Percentiles rank a stretch among this genome's conserved stretches.
Evolutionary conservation across 148 eudicot genomes (phyloP).

Genomic region (Gaultheria prostrata): DNA sequence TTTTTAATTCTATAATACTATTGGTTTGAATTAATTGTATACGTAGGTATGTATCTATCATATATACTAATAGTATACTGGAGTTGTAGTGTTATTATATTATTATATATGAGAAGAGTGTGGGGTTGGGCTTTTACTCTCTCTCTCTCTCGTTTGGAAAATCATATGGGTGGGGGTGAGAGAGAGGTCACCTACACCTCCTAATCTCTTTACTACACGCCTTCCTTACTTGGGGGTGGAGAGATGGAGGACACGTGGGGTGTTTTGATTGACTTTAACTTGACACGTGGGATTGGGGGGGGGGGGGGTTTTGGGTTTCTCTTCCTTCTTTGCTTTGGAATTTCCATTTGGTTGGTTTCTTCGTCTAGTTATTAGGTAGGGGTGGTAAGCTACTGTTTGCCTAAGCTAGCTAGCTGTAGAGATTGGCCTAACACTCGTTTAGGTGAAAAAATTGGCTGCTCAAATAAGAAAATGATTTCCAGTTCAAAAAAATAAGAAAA

Average conservation of each 20-base stretch:
- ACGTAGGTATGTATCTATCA: background rate
- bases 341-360: background rate
- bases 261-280: background rate
- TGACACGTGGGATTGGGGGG: background rate
- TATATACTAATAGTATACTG: too few relatives aligned
- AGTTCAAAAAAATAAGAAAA: background rate
- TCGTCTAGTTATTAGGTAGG: conserved; percentile 19
- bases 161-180: conserved; percentile 9
- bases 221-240: conserved; percentile 8
- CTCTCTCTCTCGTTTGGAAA: background rate
- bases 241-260: conserved; percentile 5
- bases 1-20: background rate
- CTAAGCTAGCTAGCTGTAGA: background rate
- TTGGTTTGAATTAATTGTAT: background rate
- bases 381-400: conserved; percentile 26
- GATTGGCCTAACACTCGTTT: background rate
- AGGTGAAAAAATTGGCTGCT: conserved; percentile 1
- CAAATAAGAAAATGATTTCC: background rate
- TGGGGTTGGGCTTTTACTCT: background rate
- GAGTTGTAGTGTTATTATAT: too few relatives aligned
- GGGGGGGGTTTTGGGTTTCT: background rate
- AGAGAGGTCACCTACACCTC: conserved; percentile 68
- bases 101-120: background rate
- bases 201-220: conserved; percentile 50
- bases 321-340: background rate